A percentile compares a stretch with the other conserved stretches of the same genome.
Conservation (phyloP, 2,329 filamentous ascomycete species). For the Colletotrichum plurivorum region DNA sequence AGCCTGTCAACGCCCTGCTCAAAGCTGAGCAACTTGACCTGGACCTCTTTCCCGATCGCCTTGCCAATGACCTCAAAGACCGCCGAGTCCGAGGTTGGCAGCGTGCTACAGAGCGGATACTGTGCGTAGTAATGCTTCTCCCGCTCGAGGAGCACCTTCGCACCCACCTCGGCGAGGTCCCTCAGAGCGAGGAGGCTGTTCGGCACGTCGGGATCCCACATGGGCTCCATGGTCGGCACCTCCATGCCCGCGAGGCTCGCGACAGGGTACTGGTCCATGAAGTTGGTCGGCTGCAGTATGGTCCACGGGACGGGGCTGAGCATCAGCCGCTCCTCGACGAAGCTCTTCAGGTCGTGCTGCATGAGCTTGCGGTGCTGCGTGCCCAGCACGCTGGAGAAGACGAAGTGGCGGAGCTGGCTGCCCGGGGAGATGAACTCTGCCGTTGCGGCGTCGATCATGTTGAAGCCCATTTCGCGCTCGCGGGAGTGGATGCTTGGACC, state of each 20-base stretch:
- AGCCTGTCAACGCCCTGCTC: slow-evolving; percentile 4
- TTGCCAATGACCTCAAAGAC: background rate
- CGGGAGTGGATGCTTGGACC: slow-evolving; percentile 11
- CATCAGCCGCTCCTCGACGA: slow-evolving; percentile 14
- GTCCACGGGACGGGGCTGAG: slow-evolving; percentile 10
- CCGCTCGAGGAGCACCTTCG: slow-evolving; percentile 6
- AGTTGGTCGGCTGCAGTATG: slow-evolving; percentile 17
- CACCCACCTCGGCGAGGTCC: slow-evolving; percentile 5
- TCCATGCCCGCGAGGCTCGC: slow-evolving; percentile 4
- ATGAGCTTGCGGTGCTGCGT: slow-evolving; percentile 19
- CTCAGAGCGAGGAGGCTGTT: slow-evolving; percentile 14
- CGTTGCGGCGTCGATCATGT: slow-evolving; percentile 20
- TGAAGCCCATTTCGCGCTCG: slow-evolving; percentile 23
- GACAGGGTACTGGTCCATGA: slow-evolving; percentile 20
- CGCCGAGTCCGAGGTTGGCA: background rate
- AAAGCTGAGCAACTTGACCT: background rate
- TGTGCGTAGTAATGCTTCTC: slow-evolving; percentile 14
- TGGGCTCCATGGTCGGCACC: background rate
- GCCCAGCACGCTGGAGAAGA: slow-evolving; percentile 5
- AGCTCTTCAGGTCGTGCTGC: slow-evolving; percentile 19
- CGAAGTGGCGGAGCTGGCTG: background rate
- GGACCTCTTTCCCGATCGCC: slow-evolving; percentile 3
- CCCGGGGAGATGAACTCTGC: background rate
- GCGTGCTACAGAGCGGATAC: background rate
- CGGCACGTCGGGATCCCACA: slow-evolving; percentile 3